Percentiles rank a stretch among this genome's conserved stretches.
These are phyloP conservation scores for Tricholomella constricta DNA, from an alignment of 768 basidiomycete genomes.

Conservation along the genomic window DNA sequence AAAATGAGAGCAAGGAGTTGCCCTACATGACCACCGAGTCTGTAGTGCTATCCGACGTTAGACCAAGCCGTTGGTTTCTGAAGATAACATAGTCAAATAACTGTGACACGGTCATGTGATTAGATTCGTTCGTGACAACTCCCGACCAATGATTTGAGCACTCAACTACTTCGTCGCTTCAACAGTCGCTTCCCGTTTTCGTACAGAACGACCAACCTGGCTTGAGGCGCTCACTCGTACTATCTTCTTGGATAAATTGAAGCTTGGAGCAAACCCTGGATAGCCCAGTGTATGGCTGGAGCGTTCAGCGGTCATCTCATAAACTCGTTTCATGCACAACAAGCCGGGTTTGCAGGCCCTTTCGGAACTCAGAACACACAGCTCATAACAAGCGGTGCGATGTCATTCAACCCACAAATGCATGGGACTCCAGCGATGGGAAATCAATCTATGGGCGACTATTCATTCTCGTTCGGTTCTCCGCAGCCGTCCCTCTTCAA, in stretches of 20 bases:
- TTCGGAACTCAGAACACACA: constrained; percentile 24
- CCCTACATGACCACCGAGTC: too few relatives aligned
- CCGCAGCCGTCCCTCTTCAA: constrained; percentile 33
- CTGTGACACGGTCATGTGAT: neutral
- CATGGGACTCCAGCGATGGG: constrained; percentile 45
- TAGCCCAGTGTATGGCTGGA: constrained; percentile 49
- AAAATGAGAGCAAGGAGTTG: too few relatives aligned
- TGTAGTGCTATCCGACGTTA: too few relatives aligned
- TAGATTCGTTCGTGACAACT: neutral
- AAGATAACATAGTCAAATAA: neutral
- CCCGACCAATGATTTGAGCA: neutral
- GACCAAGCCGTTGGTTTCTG: too few relatives aligned
- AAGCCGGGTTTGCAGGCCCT: constrained; percentile 16
- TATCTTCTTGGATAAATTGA: neutral
- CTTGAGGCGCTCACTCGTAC: neutral
- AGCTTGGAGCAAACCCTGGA: neutral
- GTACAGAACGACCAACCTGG: neutral
- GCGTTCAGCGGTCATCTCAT: constrained; percentile 62
- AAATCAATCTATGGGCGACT: constrained; percentile 25
- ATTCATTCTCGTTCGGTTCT: constrained; percentile 28
- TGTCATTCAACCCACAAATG: constrained; percentile 63
- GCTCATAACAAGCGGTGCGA: constrained; percentile 51
- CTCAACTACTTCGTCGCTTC: too few relatives aligned
- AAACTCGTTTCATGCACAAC: constrained; percentile 43
- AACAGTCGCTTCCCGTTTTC: neutral